Evolutionary conservation across 352 stramenopile species (phyloP).

Genomic region (Pythium insidiosum): DNA sequence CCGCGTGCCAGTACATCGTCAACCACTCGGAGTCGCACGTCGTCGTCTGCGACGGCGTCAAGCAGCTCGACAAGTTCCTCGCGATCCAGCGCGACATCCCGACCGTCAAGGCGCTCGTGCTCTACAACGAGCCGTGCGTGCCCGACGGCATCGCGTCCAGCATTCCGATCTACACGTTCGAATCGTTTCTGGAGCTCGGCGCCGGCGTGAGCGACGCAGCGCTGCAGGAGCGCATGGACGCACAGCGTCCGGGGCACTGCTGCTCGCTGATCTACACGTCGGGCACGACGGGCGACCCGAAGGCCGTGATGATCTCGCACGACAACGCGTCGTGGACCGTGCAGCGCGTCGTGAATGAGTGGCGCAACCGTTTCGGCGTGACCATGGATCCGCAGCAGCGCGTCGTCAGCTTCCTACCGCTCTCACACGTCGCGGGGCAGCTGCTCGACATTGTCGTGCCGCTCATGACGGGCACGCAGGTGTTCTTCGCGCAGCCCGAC

Average conservation of each 20-base stretch:
- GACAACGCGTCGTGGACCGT: constrained; percentile 90
- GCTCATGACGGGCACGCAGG: too few species aligned
- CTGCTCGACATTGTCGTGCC: constrained; percentile 84
- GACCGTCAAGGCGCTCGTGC: constrained; percentile 89
- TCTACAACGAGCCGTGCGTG: constrained; percentile 87
- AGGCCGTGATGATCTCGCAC: constrained; percentile 95
- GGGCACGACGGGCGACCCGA: constrained; percentile 91
- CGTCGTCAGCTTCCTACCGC: constrained; percentile 82
- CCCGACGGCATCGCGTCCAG: constrained; percentile 48
- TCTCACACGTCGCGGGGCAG: constrained; percentile 86
- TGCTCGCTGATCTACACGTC: constrained; percentile 93
- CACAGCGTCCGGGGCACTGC: constrained; percentile 79
- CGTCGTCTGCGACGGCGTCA: constrained; percentile 89
- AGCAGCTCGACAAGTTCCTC: constrained; percentile 93
- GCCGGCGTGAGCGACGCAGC: constrained; percentile 49
- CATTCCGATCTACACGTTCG: constrained; percentile 70
- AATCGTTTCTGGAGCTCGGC: constrained; percentile 73
- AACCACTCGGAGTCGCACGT: constrained; percentile 90
- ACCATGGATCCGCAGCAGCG: constrained; percentile 56
- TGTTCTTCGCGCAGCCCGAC: constrained; percentile 87
- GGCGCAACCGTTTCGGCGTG: constrained; percentile 46
- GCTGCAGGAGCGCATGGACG: constrained; percentile 66
- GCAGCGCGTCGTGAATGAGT: constrained; percentile 41
- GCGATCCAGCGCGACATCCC: constrained; percentile 77
- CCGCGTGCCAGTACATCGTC: constrained; percentile 89